phyloP scores from a whole-genome alignment of 345 rosid genomes.

The Mangifera indica region DNA sequence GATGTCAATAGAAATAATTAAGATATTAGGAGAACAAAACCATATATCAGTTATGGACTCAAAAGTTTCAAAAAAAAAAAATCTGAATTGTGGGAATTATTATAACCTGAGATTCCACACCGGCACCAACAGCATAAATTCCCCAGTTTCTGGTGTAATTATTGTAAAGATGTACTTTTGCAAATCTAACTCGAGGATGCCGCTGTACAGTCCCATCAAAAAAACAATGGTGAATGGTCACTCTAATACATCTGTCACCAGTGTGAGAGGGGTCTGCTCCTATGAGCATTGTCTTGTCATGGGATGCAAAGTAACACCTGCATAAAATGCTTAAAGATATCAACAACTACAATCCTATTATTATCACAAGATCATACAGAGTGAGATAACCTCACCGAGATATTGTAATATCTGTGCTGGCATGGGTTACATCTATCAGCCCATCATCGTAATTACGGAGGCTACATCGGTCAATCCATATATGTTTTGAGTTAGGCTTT shows the following conservation, averaged over 20 bases:
- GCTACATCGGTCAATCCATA: conserved; percentile 94
- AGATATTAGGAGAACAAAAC: conserved; percentile 3
- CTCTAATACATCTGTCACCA: conserved; percentile 75
- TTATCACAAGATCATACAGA: not conserved
- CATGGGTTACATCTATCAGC: conserved; percentile 88
- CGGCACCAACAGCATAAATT: conserved; percentile 90
- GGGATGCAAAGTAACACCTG: conserved; percentile 84
- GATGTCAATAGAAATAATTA: conserved; percentile 9
- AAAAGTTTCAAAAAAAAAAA: conserved; percentile 2
- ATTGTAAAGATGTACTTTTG: conserved; percentile 79
- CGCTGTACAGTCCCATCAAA: conserved; percentile 85
- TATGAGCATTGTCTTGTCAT: conserved; percentile 84
- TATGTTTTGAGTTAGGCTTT: conserved; percentile 81
- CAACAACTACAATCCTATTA: conserved; percentile 10
- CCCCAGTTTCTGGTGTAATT: conserved; percentile 90
- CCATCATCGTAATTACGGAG: conserved; percentile 88
- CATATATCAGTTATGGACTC: not conserved
- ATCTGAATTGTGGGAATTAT: not conserved
- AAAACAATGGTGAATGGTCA: conserved; percentile 95
- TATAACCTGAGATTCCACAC: conserved; percentile 86
- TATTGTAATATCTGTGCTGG: conserved; percentile 86
- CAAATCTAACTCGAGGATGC: conserved; percentile 94
- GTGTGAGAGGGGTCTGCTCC: conserved; percentile 81
- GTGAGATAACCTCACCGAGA: conserved; percentile 53
- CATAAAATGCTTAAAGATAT: conserved; percentile 13